These are phyloP conservation scores for Flueggea neowawraea DNA, from an alignment of 441 rosid genomes.

Conservation along the genomic window DNA sequence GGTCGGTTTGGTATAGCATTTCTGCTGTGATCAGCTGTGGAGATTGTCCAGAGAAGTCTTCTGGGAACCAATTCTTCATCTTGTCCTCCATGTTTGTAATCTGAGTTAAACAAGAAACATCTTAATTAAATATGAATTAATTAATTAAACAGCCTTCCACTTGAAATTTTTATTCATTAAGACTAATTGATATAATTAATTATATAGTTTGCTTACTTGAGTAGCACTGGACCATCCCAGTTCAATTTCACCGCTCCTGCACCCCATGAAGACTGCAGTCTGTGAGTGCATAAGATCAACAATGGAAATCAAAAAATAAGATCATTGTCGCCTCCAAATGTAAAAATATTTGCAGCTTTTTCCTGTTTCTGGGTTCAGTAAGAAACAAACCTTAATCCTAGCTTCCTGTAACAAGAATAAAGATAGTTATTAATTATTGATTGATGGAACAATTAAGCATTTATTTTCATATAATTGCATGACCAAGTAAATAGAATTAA, in stretches of 20 bases:
- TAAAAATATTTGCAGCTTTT: neutral
- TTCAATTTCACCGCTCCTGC: conserved; percentile 82
- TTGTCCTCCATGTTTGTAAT: conserved; percentile 42
- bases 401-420: conserved; percentile 55
- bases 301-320: neutral
- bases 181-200: too few relatives aligned
- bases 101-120: conserved; percentile 20
- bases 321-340: neutral
- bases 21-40: conserved; percentile 18
- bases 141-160: too few relatives aligned
- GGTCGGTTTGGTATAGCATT: conserved; percentile 22
- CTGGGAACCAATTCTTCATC: conserved; percentile 49
- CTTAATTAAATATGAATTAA: neutral
- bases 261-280: conserved; percentile 82
- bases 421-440: neutral
- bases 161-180: too few relatives aligned
- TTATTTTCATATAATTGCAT: neutral
- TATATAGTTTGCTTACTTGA: conserved; percentile 29
- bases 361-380: neutral
- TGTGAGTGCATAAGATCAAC: conserved; percentile 17
- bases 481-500: neutral
- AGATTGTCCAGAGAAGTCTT: conserved; percentile 38
- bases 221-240: conserved; percentile 51
- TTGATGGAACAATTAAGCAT: neutral
- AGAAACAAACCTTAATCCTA: conserved; percentile 57